A percentile compares a stretch with the other conserved stretches of the same genome.
phyloP scores from a whole-genome alignment of 2,329 filamentous ascomycete genomes.

The Claviceps humidiphila region DNA sequence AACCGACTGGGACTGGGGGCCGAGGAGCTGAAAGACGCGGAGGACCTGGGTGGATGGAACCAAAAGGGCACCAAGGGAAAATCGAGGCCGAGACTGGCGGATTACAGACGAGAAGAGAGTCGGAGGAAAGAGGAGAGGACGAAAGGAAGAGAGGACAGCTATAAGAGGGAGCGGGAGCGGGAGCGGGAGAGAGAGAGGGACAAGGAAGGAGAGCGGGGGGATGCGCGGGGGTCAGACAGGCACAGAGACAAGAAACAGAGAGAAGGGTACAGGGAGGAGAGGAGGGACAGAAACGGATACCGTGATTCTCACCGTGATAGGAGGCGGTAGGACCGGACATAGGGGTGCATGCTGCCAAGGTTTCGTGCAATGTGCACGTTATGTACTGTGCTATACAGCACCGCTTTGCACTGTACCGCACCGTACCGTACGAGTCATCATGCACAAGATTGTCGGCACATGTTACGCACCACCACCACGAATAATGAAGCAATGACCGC shows the following conservation, averaged over 20 bases:
- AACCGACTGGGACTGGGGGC: constrained; percentile 81
- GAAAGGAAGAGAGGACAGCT: constrained; percentile 28
- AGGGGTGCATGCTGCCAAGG: too few relatives aligned
- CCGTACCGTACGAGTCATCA: too few relatives aligned
- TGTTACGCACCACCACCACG: too few relatives aligned
- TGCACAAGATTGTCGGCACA: too few relatives aligned
- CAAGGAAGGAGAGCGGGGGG: constrained; percentile 25
- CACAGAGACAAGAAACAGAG: constrained; percentile 11
- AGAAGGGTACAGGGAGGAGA: background rate
- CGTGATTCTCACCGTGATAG: constrained; percentile 9
- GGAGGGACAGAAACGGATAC: background rate
- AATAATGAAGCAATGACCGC: too few relatives aligned
- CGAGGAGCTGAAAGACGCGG: constrained; percentile 58
- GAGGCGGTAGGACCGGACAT: constrained; percentile 1
- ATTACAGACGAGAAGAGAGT: constrained; percentile 33
- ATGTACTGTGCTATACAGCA: background rate
- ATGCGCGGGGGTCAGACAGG: constrained; percentile 17
- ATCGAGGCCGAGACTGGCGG: constrained; percentile 32
- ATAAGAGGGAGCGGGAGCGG: constrained; percentile 34
- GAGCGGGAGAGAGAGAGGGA: constrained; percentile 30
- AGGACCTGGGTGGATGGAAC: constrained; percentile 72
- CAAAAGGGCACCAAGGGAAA: constrained; percentile 45
- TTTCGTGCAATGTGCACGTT: background rate
- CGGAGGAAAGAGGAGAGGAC: constrained; percentile 29
- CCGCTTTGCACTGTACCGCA: too few relatives aligned